Conservation (phyloP, 352 stramenopile genomes). For the Globisporangium canariense region DNA sequence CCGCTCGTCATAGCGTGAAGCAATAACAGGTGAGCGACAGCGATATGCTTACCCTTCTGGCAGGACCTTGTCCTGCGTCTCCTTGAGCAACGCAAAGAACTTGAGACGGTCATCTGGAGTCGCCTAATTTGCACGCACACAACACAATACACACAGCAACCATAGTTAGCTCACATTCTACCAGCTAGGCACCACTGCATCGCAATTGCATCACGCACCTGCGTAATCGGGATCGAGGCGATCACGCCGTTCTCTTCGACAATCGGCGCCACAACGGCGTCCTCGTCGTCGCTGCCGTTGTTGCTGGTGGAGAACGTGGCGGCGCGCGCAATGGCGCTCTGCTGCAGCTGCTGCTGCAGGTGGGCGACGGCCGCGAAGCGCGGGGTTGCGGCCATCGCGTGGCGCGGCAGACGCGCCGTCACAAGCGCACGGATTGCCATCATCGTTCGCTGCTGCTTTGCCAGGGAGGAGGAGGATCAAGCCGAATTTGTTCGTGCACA, state of each 20-base stretch:
- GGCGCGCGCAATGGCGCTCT: constrained; percentile 9
- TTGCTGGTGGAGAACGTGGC: constrained; percentile 32
- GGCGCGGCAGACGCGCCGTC: constrained; percentile 27
- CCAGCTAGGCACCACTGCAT: background rate
- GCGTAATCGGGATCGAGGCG: constrained; percentile 48
- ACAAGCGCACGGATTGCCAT: constrained; percentile 56
- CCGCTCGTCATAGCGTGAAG: background rate
- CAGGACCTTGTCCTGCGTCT: constrained; percentile 70
- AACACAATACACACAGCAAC: background rate
- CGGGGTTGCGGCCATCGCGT: constrained; percentile 15
- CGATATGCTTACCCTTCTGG: constrained; percentile 45
- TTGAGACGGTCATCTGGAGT: constrained; percentile 60
- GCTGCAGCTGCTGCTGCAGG: constrained; percentile 15
- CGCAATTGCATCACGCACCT: constrained; percentile 26
- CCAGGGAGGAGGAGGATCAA: background rate
- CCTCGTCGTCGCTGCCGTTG: constrained; percentile 23
- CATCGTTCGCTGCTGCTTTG: constrained; percentile 25
- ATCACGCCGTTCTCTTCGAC: constrained; percentile 46
- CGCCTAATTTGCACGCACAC: constrained; percentile 27
- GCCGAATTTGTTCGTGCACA: constrained; percentile 17
- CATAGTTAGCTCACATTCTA: constrained; percentile 1
- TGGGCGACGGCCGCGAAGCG: constrained; percentile 19
- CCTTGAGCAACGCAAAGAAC: constrained; percentile 78
- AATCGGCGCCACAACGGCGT: constrained; percentile 13
- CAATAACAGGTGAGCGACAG: background rate